Base-by-base conservation (phyloP, 2,329 filamentous ascomycete species). In the Zymoseptoria crescenta region DNA sequence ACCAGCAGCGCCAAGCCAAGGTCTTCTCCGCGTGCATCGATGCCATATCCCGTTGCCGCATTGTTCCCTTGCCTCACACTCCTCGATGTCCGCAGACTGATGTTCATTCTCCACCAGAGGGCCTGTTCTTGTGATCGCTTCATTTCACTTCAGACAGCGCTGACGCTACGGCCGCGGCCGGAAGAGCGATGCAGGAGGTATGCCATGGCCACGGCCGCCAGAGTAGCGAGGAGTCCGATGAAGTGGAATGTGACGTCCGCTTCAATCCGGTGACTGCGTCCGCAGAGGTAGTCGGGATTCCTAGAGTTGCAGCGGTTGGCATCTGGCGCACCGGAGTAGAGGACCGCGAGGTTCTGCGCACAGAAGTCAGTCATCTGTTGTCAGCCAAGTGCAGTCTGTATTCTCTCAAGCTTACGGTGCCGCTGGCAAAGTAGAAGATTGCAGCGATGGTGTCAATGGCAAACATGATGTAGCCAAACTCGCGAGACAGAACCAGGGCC, bases 381-480 rank as follows among this genome's bases (percentile, higher is more conserved):
- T n/a, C n/a, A n/a, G n/a, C n/a, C n/a, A n/a, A n/a, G n/a, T n/a
- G n/a, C n/a, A n/a, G n/a, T n/a, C n/a, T n/a, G n/a, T n/a, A n/a
- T n/a, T n/a, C n/a, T n/a, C n/a, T n/a, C n/a, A 8, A 27, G 59
- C 59, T 56, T 35, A 59, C 59, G 27, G 62, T 60, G 13, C 60
- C 63, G 8, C 61, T 61, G 21, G 57, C 59, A 13, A 63, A 58
- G 19, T 60, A 64, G 55, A 63, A 63, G 41, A 65, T 55, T 1
- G 63, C 56, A 21, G 63, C 61, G 21, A 63, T 20, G 1, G 52
- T 56, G 50, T 65, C 63, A 4, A 63, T 21, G 1, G 29, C 59
- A 9, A 61, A 19, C 2, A 53, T 41, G 35, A 41, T 41, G 35
- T n/a, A 41, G 35, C 10, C 16, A 16, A n/a, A 10, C 9, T 41